phyloP scores from a whole-genome alignment of 305 asterid genomes.

The Fraxinus sp. region DNA sequence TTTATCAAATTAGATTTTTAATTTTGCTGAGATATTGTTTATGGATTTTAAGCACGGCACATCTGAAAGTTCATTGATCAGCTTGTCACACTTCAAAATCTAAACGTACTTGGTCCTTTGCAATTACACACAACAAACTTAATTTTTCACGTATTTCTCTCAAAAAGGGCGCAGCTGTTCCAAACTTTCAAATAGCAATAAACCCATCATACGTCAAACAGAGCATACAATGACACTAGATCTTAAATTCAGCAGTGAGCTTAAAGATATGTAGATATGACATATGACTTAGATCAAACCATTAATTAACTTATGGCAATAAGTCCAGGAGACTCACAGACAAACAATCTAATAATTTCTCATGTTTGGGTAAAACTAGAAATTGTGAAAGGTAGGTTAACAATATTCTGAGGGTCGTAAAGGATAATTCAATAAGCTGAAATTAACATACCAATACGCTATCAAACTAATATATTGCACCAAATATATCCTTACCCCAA shows the following conservation, averaged over 20 bases:
- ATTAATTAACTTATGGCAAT: background rate
- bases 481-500: constrained; percentile 55
- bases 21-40: background rate
- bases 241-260: background rate
- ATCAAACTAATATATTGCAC: constrained; percentile 27
- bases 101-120: background rate
- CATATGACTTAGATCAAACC: background rate
- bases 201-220: background rate
- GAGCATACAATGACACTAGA: background rate
- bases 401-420: background rate
- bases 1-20: background rate
- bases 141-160: background rate
- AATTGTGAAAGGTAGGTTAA: background rate
- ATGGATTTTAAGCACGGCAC: background rate
- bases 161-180: background rate
- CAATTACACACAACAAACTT: background rate
- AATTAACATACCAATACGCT: background rate
- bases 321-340: background rate
- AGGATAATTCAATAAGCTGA: background rate
- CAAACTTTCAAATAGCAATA: background rate
- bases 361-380: background rate
- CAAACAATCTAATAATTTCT: background rate
- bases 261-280: background rate
- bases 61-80: background rate
- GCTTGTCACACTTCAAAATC: background rate